A percentile compares a stretch with the other conserved stretches of the same genome.
These are phyloP conservation scores for Cynara cardunculus DNA, from an alignment of 129 eudicot genomes.

Conservation along the genomic window DNA sequence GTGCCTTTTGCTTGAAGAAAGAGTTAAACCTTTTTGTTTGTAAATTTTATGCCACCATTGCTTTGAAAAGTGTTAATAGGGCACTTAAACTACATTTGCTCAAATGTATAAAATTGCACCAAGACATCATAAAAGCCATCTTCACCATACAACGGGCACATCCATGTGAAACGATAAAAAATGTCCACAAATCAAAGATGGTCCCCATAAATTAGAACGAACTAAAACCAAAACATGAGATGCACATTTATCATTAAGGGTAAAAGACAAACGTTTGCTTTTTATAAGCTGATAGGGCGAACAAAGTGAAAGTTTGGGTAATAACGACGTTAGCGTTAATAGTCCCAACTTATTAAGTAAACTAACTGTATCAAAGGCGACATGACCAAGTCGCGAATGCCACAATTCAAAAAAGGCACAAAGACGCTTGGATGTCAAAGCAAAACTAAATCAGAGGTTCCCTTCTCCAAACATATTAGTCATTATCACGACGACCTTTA, in stretches of 20 bases:
- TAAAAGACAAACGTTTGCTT: not conserved
- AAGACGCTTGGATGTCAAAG: not conserved
- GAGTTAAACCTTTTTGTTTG: not conserved
- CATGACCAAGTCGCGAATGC: not conserved
- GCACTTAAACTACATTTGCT: not conserved
- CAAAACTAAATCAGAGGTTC: not conserved
- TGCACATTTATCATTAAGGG: not conserved
- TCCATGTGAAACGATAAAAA: not conserved
- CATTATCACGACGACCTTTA: not conserved
- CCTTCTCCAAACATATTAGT: not conserved
- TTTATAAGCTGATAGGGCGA: not conserved
- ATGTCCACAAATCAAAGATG: not conserved
- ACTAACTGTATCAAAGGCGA: not conserved
- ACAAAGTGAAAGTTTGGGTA: not conserved
- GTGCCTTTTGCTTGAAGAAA: not conserved
- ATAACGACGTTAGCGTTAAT: not conserved
- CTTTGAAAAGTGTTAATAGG: not conserved
- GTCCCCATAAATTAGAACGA: not conserved
- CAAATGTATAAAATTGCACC: not conserved
- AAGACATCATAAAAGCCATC: not conserved
- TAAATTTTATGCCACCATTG: not conserved
- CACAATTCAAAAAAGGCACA: not conserved
- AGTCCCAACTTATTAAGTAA: not conserved
- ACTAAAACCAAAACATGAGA: not conserved
- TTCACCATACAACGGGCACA: not conserved